These are phyloP conservation scores for Candida nanaspora DNA, from an alignment of 805 yeast genomes.

Conservation along the genomic window DNA sequence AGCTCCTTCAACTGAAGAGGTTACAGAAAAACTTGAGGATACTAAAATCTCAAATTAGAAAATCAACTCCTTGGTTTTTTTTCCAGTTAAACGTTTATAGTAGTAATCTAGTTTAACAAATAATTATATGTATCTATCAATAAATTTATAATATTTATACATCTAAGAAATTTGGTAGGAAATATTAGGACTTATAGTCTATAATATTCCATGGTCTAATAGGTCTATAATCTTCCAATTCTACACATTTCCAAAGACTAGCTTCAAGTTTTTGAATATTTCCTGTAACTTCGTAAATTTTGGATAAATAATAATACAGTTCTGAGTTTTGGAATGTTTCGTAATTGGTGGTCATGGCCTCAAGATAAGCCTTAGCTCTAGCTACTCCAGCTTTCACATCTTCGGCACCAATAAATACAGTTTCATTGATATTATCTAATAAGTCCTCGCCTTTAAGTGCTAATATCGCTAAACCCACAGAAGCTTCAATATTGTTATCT, in stretches of 20 bases:
- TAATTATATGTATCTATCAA: no score
- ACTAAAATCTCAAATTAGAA: constrained; percentile 26
- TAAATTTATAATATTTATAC: no score
- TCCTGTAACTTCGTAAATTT: constrained; percentile 58
- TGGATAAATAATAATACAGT: constrained; percentile 62
- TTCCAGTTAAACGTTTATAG: no score
- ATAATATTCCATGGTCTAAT: constrained; percentile 27
- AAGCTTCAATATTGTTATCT: constrained; percentile 41
- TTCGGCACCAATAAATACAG: constrained; percentile 42
- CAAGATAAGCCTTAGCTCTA: constrained; percentile 41
- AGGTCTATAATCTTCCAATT: constrained; percentile 55
- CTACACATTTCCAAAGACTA: constrained; percentile 57
- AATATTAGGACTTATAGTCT: no score
- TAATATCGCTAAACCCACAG: constrained; percentile 48
- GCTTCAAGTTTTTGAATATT: constrained; percentile 34
- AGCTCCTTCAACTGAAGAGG: constrained; percentile 13
- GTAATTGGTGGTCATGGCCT: constrained; percentile 32
- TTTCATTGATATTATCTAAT: constrained; percentile 15
- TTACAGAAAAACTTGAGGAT: constrained; percentile 31
- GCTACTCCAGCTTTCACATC: constrained; percentile 59
- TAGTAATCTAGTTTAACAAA: no score
- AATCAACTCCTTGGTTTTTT: no score
- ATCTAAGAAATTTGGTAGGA: no score
- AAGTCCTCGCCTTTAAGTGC: constrained; percentile 29
- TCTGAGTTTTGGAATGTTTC: constrained; percentile 40